Evolutionary conservation across 306 rosid genomes (phyloP).

Genomic region (Quercus dentata): DNA sequence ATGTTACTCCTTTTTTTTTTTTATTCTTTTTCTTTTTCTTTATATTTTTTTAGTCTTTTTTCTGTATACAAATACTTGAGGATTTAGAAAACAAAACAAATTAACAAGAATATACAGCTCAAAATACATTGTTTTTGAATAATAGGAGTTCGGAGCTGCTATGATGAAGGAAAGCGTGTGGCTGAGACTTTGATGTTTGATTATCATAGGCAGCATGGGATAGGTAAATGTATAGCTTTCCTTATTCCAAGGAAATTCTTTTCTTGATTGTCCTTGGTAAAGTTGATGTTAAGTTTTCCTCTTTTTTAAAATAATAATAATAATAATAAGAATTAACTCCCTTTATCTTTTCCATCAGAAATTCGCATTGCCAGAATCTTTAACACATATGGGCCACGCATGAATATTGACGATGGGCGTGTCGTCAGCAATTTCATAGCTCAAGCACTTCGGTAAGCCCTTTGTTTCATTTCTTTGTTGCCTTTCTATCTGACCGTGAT

Average conservation of each 20-base stretch:
- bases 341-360: constrained; percentile 53
- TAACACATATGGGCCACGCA: constrained; percentile 98
- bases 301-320: background rate
- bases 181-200: constrained; percentile 99
- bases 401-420: constrained; percentile 98
- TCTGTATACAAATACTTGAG: background rate
- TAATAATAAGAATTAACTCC: background rate
- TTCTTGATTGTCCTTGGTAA: constrained; percentile 8
- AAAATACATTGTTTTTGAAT: constrained; percentile 11
- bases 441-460: constrained; percentile 84
- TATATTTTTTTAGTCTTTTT: background rate
- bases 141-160: constrained; percentile 96
- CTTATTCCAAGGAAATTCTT: background rate
- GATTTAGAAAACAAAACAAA: background rate
- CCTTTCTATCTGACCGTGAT: background rate
- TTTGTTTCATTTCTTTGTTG: background rate
- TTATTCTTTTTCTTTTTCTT: too few species aligned
- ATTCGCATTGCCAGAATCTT: constrained; percentile 95
- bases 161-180: constrained; percentile 97
- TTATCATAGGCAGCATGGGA: constrained; percentile 96
- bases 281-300: background rate
- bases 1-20: background rate
- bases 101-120: constrained; percentile 7
- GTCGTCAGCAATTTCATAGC: constrained; percentile 98
- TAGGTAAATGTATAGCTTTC: constrained; percentile 43